A percentile compares a stretch with the other conserved stretches of the same genome.
phyloP scores from a whole-genome alignment of 2,329 filamentous ascomycete genomes.

The Ascosphaera pollenicola region DNA sequence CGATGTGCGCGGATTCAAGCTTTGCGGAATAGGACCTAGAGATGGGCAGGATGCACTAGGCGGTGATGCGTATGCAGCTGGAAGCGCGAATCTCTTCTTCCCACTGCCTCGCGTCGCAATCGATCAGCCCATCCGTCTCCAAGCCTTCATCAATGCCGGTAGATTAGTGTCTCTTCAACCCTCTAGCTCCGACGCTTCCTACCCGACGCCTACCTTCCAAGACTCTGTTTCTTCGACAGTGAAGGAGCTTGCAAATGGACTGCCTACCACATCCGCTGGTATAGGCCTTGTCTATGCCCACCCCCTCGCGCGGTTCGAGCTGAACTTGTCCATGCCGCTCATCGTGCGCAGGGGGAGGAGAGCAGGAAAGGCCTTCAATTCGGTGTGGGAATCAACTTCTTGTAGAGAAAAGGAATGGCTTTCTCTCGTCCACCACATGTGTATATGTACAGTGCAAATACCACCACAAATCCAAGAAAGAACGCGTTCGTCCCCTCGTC shows the following conservation, averaged over 20 bases:
- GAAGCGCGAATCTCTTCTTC: conserved; percentile 63
- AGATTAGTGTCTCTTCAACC: conserved; percentile 53
- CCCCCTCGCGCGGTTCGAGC: conserved; percentile 75
- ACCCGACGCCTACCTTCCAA: no score
- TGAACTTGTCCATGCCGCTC: conserved; percentile 84
- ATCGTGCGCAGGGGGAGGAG: conserved; percentile 64
- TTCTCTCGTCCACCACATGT: conserved; percentile 3
- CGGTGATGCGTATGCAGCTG: conserved; percentile 79
- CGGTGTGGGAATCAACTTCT: conserved; percentile 88
- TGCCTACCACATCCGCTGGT: conserved; percentile 71
- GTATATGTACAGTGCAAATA: background rate
- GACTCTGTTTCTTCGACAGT: conserved; percentile 34
- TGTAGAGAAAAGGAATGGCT: no score
- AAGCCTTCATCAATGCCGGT: conserved; percentile 80
- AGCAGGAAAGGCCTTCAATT: conserved; percentile 80
- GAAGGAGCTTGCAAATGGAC: conserved; percentile 45
- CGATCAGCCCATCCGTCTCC: conserved; percentile 66
- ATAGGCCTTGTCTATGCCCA: conserved; percentile 88
- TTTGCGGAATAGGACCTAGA: conserved; percentile 70
- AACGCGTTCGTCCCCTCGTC: no score
- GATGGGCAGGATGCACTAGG: conserved; percentile 73
- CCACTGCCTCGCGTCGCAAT: conserved; percentile 64
- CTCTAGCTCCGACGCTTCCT: no score
- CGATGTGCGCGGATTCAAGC: conserved; percentile 80
- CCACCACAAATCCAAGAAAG: no score